Evolutionary conservation across 1,139 yeast genomes (phyloP).

Genomic region (Geotrichum bryndzae): DNA sequence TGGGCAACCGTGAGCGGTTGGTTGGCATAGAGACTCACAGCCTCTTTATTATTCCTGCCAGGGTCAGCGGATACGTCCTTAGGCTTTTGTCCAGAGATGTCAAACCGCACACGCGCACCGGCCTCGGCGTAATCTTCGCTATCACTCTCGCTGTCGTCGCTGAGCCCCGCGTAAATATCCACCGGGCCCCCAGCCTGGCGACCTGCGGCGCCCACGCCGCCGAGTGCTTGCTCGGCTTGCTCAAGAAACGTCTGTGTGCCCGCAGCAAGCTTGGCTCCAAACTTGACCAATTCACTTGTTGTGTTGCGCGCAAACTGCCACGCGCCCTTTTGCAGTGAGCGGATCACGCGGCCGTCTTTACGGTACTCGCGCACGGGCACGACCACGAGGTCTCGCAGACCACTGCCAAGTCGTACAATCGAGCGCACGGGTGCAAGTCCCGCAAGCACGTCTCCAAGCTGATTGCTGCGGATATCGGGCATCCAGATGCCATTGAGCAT

Average conservation of each 20-base stretch:
- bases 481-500: conserved; percentile 68
- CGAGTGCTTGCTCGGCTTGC: conserved; percentile 68
- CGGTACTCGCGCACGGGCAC: conserved; percentile 70
- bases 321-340: conserved; percentile 75
- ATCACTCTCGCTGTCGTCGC: conserved; percentile 24
- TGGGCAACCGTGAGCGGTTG: conserved; percentile 69
- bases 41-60: conserved; percentile 32
- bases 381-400: conserved; percentile 65
- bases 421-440: conserved; percentile 83
- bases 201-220: conserved; percentile 55
- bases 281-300: conserved; percentile 68
- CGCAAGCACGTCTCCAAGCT: conserved; percentile 69
- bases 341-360: conserved; percentile 62
- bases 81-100: background rate
- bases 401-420: conserved; percentile 69
- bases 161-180: conserved; percentile 32
- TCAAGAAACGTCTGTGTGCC: conserved; percentile 84
- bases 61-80: conserved; percentile 20
- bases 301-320: conserved; percentile 72
- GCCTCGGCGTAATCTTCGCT: conserved; percentile 13
- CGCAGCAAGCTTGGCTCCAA: conserved; percentile 81
- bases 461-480: conserved; percentile 77
- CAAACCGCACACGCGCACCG: background rate
- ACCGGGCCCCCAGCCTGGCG: conserved; percentile 22
- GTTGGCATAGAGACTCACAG: conserved; percentile 71